phyloP scores from a whole-genome alignment of 805 yeast genomes.

The Nakazawaea ambrosiae region DNA sequence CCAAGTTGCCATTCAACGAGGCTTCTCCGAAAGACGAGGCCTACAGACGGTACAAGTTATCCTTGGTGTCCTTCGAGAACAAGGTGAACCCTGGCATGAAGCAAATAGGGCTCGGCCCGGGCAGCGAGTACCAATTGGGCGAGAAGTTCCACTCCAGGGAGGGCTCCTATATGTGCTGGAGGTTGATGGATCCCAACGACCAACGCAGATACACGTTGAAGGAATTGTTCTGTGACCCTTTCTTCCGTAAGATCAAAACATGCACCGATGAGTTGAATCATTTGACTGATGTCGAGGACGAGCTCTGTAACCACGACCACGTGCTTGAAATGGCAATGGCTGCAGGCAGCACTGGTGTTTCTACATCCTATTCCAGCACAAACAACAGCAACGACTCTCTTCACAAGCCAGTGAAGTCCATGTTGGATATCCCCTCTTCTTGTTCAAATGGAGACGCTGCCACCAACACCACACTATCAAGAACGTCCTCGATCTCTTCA shows the following conservation, averaged over 20 bases:
- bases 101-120: slow-evolving; percentile 52
- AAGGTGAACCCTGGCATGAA: slow-evolving; percentile 39
- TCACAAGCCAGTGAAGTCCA: slow-evolving; percentile 9
- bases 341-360: not conserved
- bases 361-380: slow-evolving; percentile 1
- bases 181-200: slow-evolving; percentile 59
- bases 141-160: slow-evolving; percentile 50
- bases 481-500: slow-evolving; percentile 5
- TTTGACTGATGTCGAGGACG: slow-evolving; percentile 6
- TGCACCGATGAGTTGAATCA: slow-evolving; percentile 41
- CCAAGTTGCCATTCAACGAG: slow-evolving; percentile 52
- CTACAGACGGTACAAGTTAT: slow-evolving; percentile 48
- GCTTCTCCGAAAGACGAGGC: slow-evolving; percentile 39
- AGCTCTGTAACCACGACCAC: slow-evolving; percentile 10
- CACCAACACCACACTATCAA: not conserved
- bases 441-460: not conserved
- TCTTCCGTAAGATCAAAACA: slow-evolving; percentile 53
- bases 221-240: slow-evolving; percentile 52
- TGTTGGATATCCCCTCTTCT: slow-evolving; percentile 5
- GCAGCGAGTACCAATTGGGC: slow-evolving; percentile 66
- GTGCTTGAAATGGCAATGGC: slow-evolving; percentile 1
- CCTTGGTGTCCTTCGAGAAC: slow-evolving; percentile 31
- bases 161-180: slow-evolving; percentile 68
- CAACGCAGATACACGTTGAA: slow-evolving; percentile 46
- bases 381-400: slow-evolving; percentile 2